Conservation (phyloP, 495 filamentous ascomycete genomes). For the Cercophora scortea region DNA sequence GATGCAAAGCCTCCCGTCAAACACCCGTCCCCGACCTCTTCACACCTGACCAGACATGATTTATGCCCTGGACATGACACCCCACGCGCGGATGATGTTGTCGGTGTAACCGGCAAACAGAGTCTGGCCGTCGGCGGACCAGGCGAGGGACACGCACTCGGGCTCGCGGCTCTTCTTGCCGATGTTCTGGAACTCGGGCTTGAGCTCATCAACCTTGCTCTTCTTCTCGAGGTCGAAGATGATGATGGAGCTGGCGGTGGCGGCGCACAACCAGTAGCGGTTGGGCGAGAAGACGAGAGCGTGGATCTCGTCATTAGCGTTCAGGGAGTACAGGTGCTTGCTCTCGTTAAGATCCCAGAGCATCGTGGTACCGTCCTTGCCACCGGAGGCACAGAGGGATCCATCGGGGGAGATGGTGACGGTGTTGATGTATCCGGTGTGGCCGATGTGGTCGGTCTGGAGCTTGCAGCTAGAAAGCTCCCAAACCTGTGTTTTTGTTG, state of each 20-base stretch:
- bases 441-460: slow-evolving; percentile 99
- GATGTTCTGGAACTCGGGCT: slow-evolving; percentile 92
- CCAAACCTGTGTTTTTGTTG: slow-evolving; percentile 66
- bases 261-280: slow-evolving; percentile 99
- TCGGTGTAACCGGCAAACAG: slow-evolving; percentile 99
- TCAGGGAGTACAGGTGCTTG: slow-evolving; percentile 99
- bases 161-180: slow-evolving; percentile 99
- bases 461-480: slow-evolving; percentile 98
- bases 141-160: slow-evolving; percentile 94
- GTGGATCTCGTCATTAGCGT: slow-evolving; percentile 99
- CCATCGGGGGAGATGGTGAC: slow-evolving; percentile 99
- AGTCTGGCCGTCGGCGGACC: slow-evolving; percentile 97
- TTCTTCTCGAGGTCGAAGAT: slow-evolving; percentile 99
- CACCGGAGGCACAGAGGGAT: slow-evolving; percentile 97
- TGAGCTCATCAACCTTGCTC: slow-evolving; percentile 99
- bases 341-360: slow-evolving; percentile 99
- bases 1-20: slow-evolving; percentile 17
- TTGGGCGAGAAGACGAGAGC: slow-evolving; percentile 99
- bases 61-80: slow-evolving; percentile 77
- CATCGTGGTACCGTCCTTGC: slow-evolving; percentile 99
- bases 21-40: slow-evolving; percentile 10
- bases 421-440: slow-evolving; percentile 99
- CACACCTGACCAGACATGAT: slow-evolving; percentile 8
- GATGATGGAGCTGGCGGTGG: slow-evolving; percentile 94
- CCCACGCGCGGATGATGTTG: slow-evolving; percentile 99